Base-by-base conservation (phyloP, 352 stramenopile genomes). In the Globisporangium camurandrum region DNA sequence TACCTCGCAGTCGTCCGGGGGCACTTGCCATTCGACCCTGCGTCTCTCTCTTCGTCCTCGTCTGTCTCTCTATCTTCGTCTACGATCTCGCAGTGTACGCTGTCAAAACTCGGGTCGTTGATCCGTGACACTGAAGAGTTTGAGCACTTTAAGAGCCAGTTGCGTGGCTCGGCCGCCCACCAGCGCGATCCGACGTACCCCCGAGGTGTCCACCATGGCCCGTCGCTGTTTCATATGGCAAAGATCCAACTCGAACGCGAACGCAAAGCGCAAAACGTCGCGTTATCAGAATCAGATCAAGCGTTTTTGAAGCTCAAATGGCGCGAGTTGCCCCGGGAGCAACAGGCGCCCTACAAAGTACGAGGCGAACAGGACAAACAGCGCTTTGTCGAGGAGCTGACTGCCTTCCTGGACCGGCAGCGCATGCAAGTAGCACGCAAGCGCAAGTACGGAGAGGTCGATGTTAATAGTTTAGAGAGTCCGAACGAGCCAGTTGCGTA, bases 1-100 rank as follows among this genome's bases (percentile, higher is more conserved):
- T 96, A 96, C 61, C 58, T 95, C 28, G 84, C 86, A 0, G 59
- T 96, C 20, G 74, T 95, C 20, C 66, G 68, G 8, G 86, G 84
- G 5, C 71, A 88, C 44, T 38, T 94, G 22, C 69, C 75, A 3
- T 77, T 86, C 41, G 53, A 86, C 27, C 73, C 77, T 16, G 54
- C 46, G 10, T 61, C 84, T 12, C 33, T 48, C 39, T 46, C 48
- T 22, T 23, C 42, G 8, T 10, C 16, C 10, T 45, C 47, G 49
- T 51, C 57, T 19, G 27, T 19, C 6, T 45, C 20, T 14, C 17
- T 41, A 4, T 42, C 37, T n/a, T 42, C 37, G 11, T 1, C n/a
- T 1, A 11, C 11, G 42, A 17, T 26, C 27, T 75, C 71, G 14
- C 54, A 61, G 4, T 87, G 73, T 39, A 76, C 80, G 3, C 67